Conservation (phyloP, 2,329 filamentous ascomycete genomes). For the Hypoxylon sp. region DNA sequence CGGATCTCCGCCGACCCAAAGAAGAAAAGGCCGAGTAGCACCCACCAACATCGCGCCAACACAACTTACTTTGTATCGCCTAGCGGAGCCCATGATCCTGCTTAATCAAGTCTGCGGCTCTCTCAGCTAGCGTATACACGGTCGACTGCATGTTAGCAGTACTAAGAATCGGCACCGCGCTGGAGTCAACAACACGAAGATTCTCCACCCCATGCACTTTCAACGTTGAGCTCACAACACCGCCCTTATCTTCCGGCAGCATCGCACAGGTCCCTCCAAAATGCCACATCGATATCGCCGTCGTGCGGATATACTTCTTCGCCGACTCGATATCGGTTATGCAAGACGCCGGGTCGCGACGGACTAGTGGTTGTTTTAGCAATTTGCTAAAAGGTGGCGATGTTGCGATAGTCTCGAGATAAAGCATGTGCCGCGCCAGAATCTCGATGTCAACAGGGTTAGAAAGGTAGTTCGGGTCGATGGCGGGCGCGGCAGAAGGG, state of each 20-base stretch:
- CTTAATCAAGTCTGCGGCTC: conserved; percentile 45
- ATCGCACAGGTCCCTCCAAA: conserved; percentile 47
- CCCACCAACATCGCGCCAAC: too few species aligned
- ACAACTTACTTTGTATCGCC: too few species aligned
- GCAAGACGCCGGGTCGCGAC: conserved; percentile 3
- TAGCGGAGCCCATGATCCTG: neutral
- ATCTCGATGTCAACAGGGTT: conserved; percentile 24
- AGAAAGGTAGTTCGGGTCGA: conserved; percentile 24
- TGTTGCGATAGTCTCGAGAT: conserved; percentile 20
- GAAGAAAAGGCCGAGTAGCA: too few species aligned
- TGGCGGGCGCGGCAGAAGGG: neutral
- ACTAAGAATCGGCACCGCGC: conserved; percentile 52
- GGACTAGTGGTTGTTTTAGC: conserved; percentile 29
- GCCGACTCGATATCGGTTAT: conserved; percentile 30
- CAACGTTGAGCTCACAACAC: conserved; percentile 52
- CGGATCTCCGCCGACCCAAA: too few species aligned
- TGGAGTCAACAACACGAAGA: conserved; percentile 54
- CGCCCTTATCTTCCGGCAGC: conserved; percentile 50
- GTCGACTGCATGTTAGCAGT: conserved; percentile 52
- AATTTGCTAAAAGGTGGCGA: conserved; percentile 11
- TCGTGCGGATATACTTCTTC: conserved; percentile 9
- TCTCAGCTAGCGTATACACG: conserved; percentile 46
- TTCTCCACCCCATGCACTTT: conserved; percentile 52
- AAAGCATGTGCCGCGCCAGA: conserved; percentile 19
- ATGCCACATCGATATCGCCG: conserved; percentile 33